Evolutionary conservation across 2,329 filamentous ascomycete species (phyloP).

Genomic region (Lasiodiplodia sp.): DNA sequence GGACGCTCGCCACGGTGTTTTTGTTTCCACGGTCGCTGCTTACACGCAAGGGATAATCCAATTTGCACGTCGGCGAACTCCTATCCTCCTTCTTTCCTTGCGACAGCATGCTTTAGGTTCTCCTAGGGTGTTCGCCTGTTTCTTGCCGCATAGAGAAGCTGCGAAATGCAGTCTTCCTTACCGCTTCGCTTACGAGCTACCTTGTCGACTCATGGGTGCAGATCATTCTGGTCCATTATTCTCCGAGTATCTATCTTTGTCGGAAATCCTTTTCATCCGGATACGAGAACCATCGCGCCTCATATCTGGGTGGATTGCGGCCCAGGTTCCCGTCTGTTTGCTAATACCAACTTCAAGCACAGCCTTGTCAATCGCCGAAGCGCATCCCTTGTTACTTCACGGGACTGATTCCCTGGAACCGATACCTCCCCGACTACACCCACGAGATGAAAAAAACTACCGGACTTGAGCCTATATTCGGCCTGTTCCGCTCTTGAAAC

Average conservation of each 20-base stretch:
- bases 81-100: constrained; percentile 24
- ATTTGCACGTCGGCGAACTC: constrained; percentile 19
- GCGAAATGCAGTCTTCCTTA: neutral
- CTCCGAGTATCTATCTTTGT: neutral
- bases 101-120: neutral
- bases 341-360: neutral
- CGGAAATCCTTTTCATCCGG: neutral
- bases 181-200: constrained; percentile 9
- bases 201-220: constrained; percentile 9
- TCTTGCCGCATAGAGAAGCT: neutral
- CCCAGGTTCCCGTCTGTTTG: neutral
- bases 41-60: neutral
- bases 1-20: constrained; percentile 20
- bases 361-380: neutral
- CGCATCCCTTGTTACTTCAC: neutral
- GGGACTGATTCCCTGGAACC: neutral
- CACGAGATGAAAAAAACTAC: neutral
- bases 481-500: neutral
- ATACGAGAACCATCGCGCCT: constrained; percentile 3
- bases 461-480: neutral
- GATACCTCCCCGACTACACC: neutral
- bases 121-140: neutral
- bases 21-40: neutral
- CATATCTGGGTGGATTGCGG: neutral
- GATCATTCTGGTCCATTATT: constrained; percentile 9